Evolutionary conservation across 1,284 basidiomycete species (phyloP), one percentile per base, ranked within the genome.

Genomic region (Tilletiopsis washingtonensis): DNA sequence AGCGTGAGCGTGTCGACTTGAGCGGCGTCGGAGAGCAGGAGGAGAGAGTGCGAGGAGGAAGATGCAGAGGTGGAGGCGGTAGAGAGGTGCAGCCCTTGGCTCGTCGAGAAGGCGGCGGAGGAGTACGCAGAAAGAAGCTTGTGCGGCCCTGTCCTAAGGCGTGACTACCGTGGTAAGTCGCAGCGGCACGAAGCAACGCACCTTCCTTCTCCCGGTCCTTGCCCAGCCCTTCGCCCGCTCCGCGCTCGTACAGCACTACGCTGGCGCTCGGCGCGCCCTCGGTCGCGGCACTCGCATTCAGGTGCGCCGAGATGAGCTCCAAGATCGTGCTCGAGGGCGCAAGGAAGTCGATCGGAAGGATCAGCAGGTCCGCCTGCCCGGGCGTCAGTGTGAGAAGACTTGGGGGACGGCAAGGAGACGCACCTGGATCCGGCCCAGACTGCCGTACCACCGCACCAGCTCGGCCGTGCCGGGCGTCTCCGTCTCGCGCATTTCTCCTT

Each of bases 271-370:
- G 67, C 29, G 59, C 45, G 5, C 25, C 19, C 12, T 21, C 20
- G 26, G 25, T 23, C 5, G 42, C 34, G 17, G 25, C 26, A 50
- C 23, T 52, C 43, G 38, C 50, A 23, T n/a, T 51, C 25, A 65
- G 51, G 34, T 71, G 59, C 36, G 57, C 46, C 32, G 54, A 44
- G 46, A 73, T 51, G 49, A 73, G 53, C 38, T 56, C 26, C 11
- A 56, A 47, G 39, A 73, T 57, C 25, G 69, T 64, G 36, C 67
- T 12, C 21, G 58, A 54, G 15, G 68, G 67, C 15, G 56, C 56
- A 47, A 73, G 53, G 29, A 73, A 40, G 47, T 73, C 70, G 26
- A 67, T 56, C 2, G 70, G 70, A 19, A 73, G 58, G n/a, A 73
- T 49, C 26, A 73, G 59, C 12, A 69, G 70, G 34, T 71, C 64